A percentile compares a stretch with the other conserved stretches of the same genome.
Evolutionary conservation across 2,329 filamentous ascomycete genomes (phyloP).

Genomic region (Trichoderma cornu-damae): DNA sequence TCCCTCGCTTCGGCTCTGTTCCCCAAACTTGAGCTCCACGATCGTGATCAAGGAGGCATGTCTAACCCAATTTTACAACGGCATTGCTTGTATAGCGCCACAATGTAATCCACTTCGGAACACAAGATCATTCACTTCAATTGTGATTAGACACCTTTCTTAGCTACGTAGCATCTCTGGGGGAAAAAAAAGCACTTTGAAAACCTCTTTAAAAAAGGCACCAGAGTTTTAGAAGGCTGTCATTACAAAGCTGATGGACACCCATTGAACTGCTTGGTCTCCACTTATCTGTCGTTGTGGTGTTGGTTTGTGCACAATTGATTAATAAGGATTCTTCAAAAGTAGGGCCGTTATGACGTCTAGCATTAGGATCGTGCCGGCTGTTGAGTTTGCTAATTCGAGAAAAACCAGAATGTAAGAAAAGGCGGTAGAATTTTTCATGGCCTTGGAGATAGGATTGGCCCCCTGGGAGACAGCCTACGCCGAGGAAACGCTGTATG

Average conservation of each 20-base stretch:
- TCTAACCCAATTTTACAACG: constrained; percentile 4
- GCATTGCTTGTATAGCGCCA: constrained; percentile 9
- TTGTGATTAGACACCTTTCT: constrained; percentile 4
- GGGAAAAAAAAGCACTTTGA: neutral
- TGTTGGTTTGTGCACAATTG: neutral
- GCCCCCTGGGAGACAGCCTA: neutral
- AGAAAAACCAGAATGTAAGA: neutral
- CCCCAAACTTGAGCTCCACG: neutral
- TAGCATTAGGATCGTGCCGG: neutral
- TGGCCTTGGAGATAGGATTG: neutral
- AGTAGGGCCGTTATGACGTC: neutral
- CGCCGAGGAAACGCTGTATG: neutral
- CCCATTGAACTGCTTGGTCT: neutral
- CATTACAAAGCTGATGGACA: neutral
- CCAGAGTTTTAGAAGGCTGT: neutral
- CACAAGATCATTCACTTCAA: neutral
- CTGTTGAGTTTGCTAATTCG: neutral
- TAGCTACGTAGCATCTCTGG: neutral
- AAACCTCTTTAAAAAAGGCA: constrained; percentile 12
- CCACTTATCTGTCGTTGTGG: neutral
- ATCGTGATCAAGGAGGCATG: neutral
- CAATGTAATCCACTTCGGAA: neutral
- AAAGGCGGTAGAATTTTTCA: neutral
- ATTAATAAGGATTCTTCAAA: neutral
- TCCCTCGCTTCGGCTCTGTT: neutral